Evolutionary conservation across 768 basidiomycete genomes (phyloP), one percentile per base, ranked within the genome.

Genomic region (Suillus subalutaceus): DNA sequence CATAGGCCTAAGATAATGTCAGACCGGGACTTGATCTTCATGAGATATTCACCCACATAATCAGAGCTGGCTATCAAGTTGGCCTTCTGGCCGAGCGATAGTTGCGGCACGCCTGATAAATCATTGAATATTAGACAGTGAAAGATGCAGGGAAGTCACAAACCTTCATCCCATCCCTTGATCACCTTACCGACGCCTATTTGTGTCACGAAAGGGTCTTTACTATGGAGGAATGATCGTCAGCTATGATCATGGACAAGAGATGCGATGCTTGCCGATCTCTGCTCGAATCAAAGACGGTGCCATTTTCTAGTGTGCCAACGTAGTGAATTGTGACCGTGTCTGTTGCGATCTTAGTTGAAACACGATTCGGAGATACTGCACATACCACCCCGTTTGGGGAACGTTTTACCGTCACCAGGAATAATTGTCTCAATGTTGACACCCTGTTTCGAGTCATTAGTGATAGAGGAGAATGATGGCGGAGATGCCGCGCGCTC

Each of bases 81-180:
- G 16, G 92, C 94, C 76, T 91, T 94, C 77, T 91, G 72, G 69
- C 92, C 92, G 40, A 92, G 43, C 13, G 92, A 92, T 68, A 96
- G 79, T 79, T 93, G 82, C 6, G 84, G 87, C 18, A 96, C 92
- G 60, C 89, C 93, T 94, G 72, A 67, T 63, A 62, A 67, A 72
- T 67, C 66, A 68, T 74, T 69, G 62, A n/a, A n/a, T n/a, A 35
- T 50, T 23, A 56, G 18, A 10, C 37, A 61, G 7, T 10, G 32
- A n/a, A 56, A 43, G 13, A 41, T 15, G 4, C 43, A 37, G 53
- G 23, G 10, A 15, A 16, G 9, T 35, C 43, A 78, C 84, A 71
- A 69, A 90, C 94, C 94, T 76, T 94, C 92, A 72, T 95, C 94
- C 94, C 93, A 96, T 38, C 94, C 92, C 73, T 83, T 90, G 79